Evolutionary conservation across 306 rosid species (phyloP).

Genomic region (Cyamopsis tetragonoloba): DNA sequence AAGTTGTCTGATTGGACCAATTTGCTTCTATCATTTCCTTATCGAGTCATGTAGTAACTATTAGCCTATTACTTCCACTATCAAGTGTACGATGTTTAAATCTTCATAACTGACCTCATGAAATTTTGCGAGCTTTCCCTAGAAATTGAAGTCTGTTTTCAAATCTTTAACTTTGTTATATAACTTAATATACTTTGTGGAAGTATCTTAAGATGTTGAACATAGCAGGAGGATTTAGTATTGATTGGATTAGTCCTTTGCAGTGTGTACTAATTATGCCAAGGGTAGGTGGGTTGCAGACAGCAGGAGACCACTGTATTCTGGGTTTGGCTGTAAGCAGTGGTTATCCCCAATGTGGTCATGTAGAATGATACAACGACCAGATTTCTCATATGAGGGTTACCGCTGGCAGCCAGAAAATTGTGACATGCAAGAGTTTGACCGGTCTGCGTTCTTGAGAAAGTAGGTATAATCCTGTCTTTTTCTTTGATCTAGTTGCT

Average conservation of each 20-base stretch:
- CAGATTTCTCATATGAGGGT: conserved; percentile 78
- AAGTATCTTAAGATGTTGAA: background rate
- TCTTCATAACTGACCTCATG: background rate
- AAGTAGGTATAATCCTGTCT: conserved; percentile 49
- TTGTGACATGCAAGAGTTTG: conserved; percentile 71
- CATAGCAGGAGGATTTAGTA: background rate
- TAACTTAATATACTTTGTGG: background rate
- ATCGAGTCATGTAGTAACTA: conserved; percentile 9
- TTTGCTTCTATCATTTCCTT: conserved; percentile 4
- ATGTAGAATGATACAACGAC: conserved; percentile 73
- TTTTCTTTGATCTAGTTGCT: conserved; percentile 15
- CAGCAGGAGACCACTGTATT: conserved; percentile 66
- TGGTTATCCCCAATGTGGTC: conserved; percentile 95
- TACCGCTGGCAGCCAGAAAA: conserved; percentile 80
- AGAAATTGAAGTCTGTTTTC: background rate
- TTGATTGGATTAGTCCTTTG: conserved; percentile 31
- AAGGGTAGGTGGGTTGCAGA: conserved; percentile 90
- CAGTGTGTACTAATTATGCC: conserved; percentile 87
- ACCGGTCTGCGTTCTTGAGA: conserved; percentile 59
- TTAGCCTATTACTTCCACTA: conserved; percentile 10
- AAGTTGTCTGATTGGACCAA: background rate
- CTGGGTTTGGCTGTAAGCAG: conserved; percentile 70
- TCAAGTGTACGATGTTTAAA: background rate
- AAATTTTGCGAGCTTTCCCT: background rate
- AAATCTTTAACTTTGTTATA: background rate